phyloP scores from a whole-genome alignment of 345 rosid genomes.

The Euphorbia lathyris region DNA sequence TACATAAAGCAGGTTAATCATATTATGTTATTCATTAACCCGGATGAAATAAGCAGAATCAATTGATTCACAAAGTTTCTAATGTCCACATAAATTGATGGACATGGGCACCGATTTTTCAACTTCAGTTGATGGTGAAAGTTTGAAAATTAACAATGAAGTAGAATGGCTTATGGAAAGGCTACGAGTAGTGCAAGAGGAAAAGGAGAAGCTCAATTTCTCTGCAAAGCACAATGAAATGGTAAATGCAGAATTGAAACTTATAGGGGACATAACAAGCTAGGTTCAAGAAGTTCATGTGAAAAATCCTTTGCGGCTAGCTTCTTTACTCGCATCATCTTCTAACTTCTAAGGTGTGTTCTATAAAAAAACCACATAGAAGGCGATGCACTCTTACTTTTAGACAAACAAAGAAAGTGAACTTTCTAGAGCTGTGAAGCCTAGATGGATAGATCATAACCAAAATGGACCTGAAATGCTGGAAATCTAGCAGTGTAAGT shows the following conservation, averaged over 20 bases:
- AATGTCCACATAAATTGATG: too few relatives aligned
- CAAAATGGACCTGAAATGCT: background rate
- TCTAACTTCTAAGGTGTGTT: slow-evolving; percentile 34
- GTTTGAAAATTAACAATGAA: slow-evolving; percentile 21
- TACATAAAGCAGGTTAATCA: too few relatives aligned
- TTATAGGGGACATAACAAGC: slow-evolving; percentile 21
- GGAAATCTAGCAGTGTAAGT: too few relatives aligned
- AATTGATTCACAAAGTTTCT: too few relatives aligned
- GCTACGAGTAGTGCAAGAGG: slow-evolving; percentile 22
- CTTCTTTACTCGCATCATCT: slow-evolving; percentile 38
- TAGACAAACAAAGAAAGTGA: background rate
- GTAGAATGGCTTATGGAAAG: slow-evolving; percentile 27
- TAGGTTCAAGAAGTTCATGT: slow-evolving; percentile 17
- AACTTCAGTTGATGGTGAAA: slow-evolving; percentile 10
- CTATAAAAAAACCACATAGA: background rate
- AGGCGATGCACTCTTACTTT: background rate
- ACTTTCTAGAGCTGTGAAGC: background rate
- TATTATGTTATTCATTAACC: too few relatives aligned
- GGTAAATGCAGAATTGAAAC: slow-evolving; percentile 16
- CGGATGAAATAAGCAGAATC: too few relatives aligned
- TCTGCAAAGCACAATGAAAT: slow-evolving; percentile 13
- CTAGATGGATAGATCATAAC: background rate
- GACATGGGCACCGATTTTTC: too few relatives aligned
- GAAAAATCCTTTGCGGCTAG: slow-evolving; percentile 25
- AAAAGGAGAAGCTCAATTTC: slow-evolving; percentile 19